Conservation (phyloP, 2,329 filamentous ascomycete species). For the Alternaria sp. region DNA sequence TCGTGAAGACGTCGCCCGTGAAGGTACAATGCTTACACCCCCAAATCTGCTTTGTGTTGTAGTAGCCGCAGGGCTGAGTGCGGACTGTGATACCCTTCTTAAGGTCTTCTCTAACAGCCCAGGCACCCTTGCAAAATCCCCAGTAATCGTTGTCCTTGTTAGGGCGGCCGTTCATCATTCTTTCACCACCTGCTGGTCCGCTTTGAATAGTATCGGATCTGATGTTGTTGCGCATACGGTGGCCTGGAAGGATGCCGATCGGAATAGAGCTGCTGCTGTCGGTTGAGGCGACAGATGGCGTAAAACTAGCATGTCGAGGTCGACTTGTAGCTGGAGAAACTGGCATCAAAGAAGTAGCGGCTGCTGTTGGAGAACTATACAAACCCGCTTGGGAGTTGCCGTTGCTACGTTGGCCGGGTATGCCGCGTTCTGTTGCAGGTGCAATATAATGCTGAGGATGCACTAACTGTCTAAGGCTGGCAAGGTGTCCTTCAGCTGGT, state of each 20-base stretch:
- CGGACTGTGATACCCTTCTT: constrained; percentile 42
- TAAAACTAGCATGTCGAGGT: constrained; percentile 13
- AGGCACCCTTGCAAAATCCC: constrained; percentile 51
- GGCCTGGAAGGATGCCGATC: constrained; percentile 18
- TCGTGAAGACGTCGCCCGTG: constrained; percentile 34
- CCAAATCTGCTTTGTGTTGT: constrained; percentile 43
- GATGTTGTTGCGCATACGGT: constrained; percentile 15
- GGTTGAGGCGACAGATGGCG: constrained; percentile 24
- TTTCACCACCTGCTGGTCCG: constrained; percentile 22
- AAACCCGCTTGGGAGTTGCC: background rate
- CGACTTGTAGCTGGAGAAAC: background rate
- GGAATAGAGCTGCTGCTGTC: constrained; percentile 21
- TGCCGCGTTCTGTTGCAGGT: background rate
- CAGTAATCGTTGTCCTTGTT: constrained; percentile 50
- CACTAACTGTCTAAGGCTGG: background rate
- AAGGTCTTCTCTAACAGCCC: constrained; percentile 42
- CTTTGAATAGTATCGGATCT: constrained; percentile 26
- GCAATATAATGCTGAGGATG: background rate
- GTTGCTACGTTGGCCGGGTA: background rate
- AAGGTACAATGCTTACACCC: constrained; percentile 46
- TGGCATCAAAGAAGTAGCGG: background rate
- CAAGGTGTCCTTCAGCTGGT: background rate
- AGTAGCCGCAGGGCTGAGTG: constrained; percentile 44
- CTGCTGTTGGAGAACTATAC: background rate
- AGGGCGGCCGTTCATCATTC: constrained; percentile 45